phyloP scores from a whole-genome alignment of 208 protist genomes.

The Naegleria fowleri region DNA sequence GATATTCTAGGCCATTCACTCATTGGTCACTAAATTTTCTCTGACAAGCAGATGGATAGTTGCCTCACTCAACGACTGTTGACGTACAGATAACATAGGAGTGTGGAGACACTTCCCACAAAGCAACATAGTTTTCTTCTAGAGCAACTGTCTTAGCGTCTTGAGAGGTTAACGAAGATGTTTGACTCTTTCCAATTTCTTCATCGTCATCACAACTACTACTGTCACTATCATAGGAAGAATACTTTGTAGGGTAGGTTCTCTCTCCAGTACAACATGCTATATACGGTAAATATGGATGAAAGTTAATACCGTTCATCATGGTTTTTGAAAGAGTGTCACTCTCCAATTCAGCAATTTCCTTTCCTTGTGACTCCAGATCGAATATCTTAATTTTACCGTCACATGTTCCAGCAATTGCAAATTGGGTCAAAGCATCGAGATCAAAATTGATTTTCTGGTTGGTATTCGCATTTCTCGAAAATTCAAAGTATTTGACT shows the following conservation, averaged over 20 bases:
- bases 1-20: too few species aligned
- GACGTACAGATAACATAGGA: not conserved
- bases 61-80: too few species aligned
- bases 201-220: not conserved
- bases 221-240: not conserved
- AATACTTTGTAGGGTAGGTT: not conserved
- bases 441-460: constrained; percentile 1
- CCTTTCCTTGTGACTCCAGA: not conserved
- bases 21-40: too few species aligned
- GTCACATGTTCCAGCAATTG: not conserved
- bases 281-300: constrained; percentile 10
- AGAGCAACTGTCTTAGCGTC: not conserved
- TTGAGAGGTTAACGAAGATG: not conserved
- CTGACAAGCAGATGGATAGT: too few species aligned
- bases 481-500: not conserved
- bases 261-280: not conserved
- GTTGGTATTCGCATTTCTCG: not conserved
- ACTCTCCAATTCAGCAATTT: not conserved
- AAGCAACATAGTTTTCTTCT: not conserved
- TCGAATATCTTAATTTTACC: constrained; percentile 11
- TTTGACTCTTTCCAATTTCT: too few species aligned
- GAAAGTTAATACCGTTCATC: not conserved
- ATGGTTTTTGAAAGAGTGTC: not conserved
- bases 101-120: not conserved
- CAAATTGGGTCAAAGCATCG: not conserved